phyloP scores from a whole-genome alignment of 2,329 filamentous ascomycete genomes.

The Chaetomiaceae sp. region DNA sequence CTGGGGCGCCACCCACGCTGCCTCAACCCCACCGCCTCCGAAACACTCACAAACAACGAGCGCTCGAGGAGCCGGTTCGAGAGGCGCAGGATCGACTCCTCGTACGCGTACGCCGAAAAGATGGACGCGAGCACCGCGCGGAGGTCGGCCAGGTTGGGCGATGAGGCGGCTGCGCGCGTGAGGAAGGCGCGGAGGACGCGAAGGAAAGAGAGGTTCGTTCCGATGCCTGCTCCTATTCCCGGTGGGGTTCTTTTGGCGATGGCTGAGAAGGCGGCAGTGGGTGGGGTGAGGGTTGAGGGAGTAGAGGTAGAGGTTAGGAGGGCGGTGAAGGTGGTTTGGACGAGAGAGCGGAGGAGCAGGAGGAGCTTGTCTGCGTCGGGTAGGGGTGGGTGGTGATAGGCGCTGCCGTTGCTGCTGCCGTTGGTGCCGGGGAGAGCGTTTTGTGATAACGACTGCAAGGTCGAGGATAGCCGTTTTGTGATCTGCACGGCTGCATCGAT shows the following conservation, averaged over 20 bases:
- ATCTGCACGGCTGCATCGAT: conserved; percentile 59
- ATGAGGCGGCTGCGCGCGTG: conserved; percentile 71
- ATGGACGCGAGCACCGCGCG: conserved; percentile 81
- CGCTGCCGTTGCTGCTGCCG: conserved; percentile 18
- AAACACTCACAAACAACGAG: conserved; percentile 80
- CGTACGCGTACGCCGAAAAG: conserved; percentile 92
- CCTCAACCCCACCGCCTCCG: conserved; percentile 67
- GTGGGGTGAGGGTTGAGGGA: conserved; percentile 46
- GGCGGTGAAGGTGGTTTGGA: conserved; percentile 87
- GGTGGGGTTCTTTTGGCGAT: conserved; percentile 43
- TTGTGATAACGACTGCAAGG: conserved; percentile 45
- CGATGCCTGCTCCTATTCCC: conserved; percentile 26
- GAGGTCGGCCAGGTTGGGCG: conserved; percentile 82
- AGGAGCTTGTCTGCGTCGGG: conserved; percentile 60
- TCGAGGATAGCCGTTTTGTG: conserved; percentile 58
- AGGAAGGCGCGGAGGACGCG: conserved; percentile 87
- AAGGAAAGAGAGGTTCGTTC: conserved; percentile 72
- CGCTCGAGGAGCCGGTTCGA: conserved; percentile 84
- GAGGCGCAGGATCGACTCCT: conserved; percentile 80
- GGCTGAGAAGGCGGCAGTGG: conserved; percentile 49
- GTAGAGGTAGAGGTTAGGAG: conserved; percentile 71
- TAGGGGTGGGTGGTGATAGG: conserved; percentile 20
- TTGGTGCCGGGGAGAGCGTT: conserved; percentile 22
- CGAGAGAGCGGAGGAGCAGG: conserved; percentile 66
- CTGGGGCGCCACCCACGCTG: conserved; percentile 86